These are phyloP conservation scores for Phalaenopsis equestris DNA, from an alignment of 106 monocot species.

Conservation along the genomic window DNA sequence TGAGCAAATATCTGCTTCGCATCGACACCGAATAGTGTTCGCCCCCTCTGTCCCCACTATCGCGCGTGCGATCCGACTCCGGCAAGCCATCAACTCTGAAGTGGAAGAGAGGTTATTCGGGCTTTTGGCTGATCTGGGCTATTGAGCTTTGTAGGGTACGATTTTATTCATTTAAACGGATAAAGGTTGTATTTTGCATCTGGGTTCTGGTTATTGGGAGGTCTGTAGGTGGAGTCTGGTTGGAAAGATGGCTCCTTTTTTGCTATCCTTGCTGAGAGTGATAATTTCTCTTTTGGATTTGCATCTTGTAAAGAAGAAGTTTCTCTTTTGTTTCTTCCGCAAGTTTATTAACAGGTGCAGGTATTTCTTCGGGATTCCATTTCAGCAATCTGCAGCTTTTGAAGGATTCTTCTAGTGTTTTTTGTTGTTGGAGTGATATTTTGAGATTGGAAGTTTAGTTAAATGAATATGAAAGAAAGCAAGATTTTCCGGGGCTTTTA, in stretches of 20 bases:
- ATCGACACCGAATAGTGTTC: too few relatives aligned
- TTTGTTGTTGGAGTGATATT: too few relatives aligned
- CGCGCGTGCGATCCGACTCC: too few relatives aligned
- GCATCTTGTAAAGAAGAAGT: background rate
- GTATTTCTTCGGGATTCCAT: background rate
- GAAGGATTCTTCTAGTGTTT: background rate
- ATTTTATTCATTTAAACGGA: background rate
- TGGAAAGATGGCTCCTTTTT: constrained; percentile 19
- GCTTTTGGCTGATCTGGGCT: background rate
- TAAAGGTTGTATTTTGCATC: constrained; percentile 24
- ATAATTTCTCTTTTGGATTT: constrained; percentile 6
- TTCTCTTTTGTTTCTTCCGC: background rate
- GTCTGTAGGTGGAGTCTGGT: constrained; percentile 3
- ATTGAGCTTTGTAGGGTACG: background rate
- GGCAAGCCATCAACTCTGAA: too few relatives aligned
- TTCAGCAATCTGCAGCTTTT: background rate
- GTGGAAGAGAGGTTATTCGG: constrained; percentile 2
- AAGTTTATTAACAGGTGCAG: background rate
- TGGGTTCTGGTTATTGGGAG: constrained; percentile 20
- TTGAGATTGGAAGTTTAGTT: background rate
- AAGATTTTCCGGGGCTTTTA: background rate
- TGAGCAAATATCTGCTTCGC: too few relatives aligned
- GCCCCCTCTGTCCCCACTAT: too few relatives aligned
- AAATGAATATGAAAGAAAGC: constrained; percentile 17
- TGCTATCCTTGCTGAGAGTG: constrained; percentile 6